Evolutionary conservation across 1,284 basidiomycete genomes (phyloP).

Genomic region (Butyriboletus appendiculatus): DNA sequence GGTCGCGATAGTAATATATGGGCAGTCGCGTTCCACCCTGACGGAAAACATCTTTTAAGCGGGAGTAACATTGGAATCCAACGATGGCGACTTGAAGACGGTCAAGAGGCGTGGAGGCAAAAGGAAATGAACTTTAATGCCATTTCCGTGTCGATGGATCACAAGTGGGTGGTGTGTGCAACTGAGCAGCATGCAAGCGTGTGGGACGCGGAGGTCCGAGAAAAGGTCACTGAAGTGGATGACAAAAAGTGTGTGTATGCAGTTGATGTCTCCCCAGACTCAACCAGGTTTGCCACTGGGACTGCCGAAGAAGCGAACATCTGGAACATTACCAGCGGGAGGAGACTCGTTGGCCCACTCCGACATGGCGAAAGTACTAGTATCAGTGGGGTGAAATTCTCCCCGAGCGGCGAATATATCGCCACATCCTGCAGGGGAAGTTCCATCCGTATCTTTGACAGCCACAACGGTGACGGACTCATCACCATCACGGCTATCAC

Average conservation of each 20-base stretch:
- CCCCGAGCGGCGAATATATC: no score
- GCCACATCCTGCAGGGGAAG: background rate
- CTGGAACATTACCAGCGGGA: no score
- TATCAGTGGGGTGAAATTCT: no score
- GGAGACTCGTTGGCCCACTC: no score
- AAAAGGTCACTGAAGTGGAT: no score
- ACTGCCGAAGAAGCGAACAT: no score
- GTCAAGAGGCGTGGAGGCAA: background rate
- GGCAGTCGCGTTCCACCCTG: background rate
- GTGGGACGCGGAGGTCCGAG: no score
- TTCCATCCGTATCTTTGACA: background rate
- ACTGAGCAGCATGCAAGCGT: rapidly evolving
- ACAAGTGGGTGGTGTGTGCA: background rate
- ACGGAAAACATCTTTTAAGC: background rate
- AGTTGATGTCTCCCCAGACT: no score
- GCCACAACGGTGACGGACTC: background rate
- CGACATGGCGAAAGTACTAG: no score
- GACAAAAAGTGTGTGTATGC: no score
- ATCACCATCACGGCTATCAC: background rate
- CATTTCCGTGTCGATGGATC: background rate
- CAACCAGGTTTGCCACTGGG: no score
- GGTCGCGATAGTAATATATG: rapidly evolving
- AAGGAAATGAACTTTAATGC: background rate
- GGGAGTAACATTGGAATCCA: background rate
- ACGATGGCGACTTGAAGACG: background rate